Conservation (phyloP, 192 early-diverging fungal genomes). For the Powellomyces hirtus region DNA sequence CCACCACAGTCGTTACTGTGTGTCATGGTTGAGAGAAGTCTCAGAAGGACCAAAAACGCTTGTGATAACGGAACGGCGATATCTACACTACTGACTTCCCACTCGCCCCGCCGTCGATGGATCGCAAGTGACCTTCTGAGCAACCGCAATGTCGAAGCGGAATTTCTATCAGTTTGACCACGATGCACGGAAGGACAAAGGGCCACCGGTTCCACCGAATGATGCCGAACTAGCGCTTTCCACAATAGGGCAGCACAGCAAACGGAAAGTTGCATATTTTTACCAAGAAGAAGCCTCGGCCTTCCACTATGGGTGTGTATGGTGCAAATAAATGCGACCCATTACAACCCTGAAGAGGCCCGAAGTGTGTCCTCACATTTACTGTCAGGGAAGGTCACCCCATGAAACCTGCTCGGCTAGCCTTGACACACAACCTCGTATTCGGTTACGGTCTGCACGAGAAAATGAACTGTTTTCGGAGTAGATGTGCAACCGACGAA, state of each 20-base stretch:
- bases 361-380: background rate
- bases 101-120: no score
- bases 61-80: no score
- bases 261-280: slow-evolving; percentile 55
- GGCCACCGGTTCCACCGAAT: background rate
- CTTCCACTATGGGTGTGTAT: slow-evolving; percentile 74
- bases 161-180: background rate
- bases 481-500: slow-evolving; percentile 77
- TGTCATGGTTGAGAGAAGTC: no score
- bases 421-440: slow-evolving; percentile 90
- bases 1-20: no score
- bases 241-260: slow-evolving; percentile 20
- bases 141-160: slow-evolving; percentile 8
- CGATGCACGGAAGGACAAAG: background rate
- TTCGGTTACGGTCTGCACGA: slow-evolving; percentile 90
- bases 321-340: background rate
- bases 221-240: background rate
- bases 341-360: background rate
- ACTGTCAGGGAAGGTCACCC: slow-evolving; percentile 71
- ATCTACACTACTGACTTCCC: no score
- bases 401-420: slow-evolving; percentile 97
- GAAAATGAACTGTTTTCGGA: slow-evolving; percentile 81
- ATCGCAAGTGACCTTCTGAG: background rate
- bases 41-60: no score
- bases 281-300: slow-evolving; percentile 66